A percentile compares a stretch with the other conserved stretches of the same genome.
These are phyloP conservation scores for Penicillium sp. DNA, from an alignment of 2,329 filamentous ascomycete species.

Conservation along the genomic window DNA sequence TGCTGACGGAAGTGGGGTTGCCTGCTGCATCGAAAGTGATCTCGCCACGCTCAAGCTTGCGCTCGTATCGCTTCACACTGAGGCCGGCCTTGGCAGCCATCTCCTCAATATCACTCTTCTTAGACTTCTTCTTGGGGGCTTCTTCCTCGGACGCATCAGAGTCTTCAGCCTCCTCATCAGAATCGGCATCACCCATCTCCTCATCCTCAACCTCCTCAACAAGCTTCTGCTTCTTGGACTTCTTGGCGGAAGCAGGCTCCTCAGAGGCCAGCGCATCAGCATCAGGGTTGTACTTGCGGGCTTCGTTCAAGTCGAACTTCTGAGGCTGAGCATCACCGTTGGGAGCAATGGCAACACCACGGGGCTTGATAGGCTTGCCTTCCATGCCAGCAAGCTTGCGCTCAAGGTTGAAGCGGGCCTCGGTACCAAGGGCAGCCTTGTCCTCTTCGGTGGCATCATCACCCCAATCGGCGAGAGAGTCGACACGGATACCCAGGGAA, in stretches of 20 bases:
- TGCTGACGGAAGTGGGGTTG: constrained; percentile 66
- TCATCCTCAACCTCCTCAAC: constrained; percentile 47
- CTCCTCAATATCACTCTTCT: constrained; percentile 53
- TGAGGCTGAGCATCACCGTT: constrained; percentile 66
- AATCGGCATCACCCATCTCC: constrained; percentile 46
- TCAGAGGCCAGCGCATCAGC: constrained; percentile 78
- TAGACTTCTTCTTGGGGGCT: constrained; percentile 35
- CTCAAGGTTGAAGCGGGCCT: constrained; percentile 50
- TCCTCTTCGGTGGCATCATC: constrained; percentile 83
- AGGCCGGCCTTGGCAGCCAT: constrained; percentile 67
- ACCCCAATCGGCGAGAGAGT: constrained; percentile 79
- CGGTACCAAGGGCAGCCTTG: constrained; percentile 74
- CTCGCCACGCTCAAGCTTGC: constrained; percentile 74
- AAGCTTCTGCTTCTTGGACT: constrained; percentile 47
- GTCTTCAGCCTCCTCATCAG: constrained; percentile 36
- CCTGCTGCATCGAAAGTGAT: constrained; percentile 66
- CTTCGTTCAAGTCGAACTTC: constrained; percentile 83
- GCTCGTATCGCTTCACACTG: constrained; percentile 73
- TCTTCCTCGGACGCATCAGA: constrained; percentile 34
- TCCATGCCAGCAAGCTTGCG: constrained; percentile 63
- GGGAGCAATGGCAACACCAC: constrained; percentile 71
- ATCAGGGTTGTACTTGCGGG: constrained; percentile 89
- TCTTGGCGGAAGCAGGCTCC: constrained; percentile 53
- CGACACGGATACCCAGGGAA: constrained; percentile 86
- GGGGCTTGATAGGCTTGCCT: constrained; percentile 81